Evolutionary conservation across 2,329 filamentous ascomycete genomes (phyloP).

Genomic region (Cladosporium sp.): DNA sequence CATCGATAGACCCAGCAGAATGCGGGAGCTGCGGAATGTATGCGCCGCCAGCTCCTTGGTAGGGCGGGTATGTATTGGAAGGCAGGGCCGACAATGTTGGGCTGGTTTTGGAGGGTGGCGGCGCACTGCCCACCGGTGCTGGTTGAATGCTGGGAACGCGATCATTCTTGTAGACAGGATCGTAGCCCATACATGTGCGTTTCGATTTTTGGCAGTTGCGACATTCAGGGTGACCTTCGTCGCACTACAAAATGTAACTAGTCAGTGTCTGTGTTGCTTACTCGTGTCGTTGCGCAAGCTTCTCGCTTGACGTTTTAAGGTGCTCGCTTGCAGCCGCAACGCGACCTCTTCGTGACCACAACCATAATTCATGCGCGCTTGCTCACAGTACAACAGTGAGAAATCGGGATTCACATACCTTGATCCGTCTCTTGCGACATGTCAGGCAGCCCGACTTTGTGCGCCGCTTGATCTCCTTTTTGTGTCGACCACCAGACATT

Average conservation of each 20-base stretch:
- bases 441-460: conserved; percentile 55
- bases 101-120: not conserved
- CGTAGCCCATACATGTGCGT: conserved; percentile 80
- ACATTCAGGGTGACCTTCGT: conserved; percentile 90
- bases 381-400: not conserved
- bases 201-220: conserved; percentile 87
- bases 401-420: conserved; percentile 48
- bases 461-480: conserved; percentile 70
- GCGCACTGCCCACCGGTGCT: conserved; percentile 41
- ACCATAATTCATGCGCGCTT: not conserved
- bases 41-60: not conserved
- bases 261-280: conserved; percentile 1
- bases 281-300: conserved; percentile 4
- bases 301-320: conserved; percentile 11
- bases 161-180: conserved; percentile 72
- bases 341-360: conserved; percentile 6
- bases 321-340: conserved; percentile 14
- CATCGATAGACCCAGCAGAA: not conserved
- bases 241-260: conserved; percentile 62
- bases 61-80: conserved; percentile 14
- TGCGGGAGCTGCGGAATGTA: conserved; percentile 15
- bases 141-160: conserved; percentile 63
- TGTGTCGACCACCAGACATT: conserved; percentile 60
- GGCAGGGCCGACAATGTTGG: not conserved
- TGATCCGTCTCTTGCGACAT: conserved; percentile 61